Percentiles rank a stretch among this genome's conserved stretches.
Evolutionary conservation across 306 rosid genomes (phyloP).

Genomic region (Pyrus communis): DNA sequence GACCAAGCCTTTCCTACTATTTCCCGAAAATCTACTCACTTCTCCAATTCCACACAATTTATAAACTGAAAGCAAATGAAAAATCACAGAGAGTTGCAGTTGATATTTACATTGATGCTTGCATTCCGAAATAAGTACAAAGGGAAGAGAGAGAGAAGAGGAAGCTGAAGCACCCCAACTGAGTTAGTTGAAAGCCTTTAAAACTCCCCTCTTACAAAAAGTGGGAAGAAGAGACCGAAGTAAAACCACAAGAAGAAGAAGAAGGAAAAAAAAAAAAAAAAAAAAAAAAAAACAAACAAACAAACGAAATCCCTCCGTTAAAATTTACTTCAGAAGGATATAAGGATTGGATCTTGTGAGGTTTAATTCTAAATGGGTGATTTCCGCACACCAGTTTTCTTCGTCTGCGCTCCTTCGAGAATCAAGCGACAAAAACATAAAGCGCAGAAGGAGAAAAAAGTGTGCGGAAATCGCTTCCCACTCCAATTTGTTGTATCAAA

Average conservation of each 20-base stretch:
- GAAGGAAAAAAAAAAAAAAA: background rate
- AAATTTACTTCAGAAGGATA: background rate
- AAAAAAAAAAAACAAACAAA: background rate
- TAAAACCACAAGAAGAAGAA: background rate
- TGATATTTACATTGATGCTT: slow-evolving; percentile 32
- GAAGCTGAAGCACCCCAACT: slow-evolving; percentile 3
- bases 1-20: too few relatives aligned
- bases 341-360: background rate
- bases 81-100: slow-evolving; percentile 3
- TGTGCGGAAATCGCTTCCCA: background rate
- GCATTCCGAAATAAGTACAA: slow-evolving; percentile 5
- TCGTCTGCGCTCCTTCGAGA: background rate
- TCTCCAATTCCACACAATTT: background rate
- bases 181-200: background rate
- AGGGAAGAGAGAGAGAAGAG: background rate
- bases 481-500: slow-evolving; percentile 27
- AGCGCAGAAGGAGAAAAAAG: background rate
- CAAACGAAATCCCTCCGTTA: background rate
- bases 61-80: background rate
- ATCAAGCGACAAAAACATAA: too few relatives aligned
- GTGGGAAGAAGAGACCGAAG: background rate
- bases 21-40: background rate
- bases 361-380: background rate
- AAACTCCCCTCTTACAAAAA: background rate
- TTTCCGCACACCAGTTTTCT: background rate